Percentiles rank a stretch among this genome's conserved stretches.
Conservation (phyloP, 2,329 filamentous ascomycete species). For the Colletotrichum viniferum region DNA sequence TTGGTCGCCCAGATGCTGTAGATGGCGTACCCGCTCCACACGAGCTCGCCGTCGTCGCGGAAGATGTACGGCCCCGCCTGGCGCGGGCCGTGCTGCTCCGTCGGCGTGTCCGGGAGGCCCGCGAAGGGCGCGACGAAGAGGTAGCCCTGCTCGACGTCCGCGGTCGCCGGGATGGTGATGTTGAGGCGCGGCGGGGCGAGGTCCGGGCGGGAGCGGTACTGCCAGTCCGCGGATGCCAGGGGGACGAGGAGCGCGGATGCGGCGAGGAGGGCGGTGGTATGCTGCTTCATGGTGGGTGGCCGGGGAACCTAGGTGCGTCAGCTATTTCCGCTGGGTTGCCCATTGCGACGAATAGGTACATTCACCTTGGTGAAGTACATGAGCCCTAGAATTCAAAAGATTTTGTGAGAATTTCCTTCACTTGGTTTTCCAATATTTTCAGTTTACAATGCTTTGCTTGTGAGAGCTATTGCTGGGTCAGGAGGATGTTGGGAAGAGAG, state of each 20-base stretch:
- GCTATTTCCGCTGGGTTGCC: not conserved
- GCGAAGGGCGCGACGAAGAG: slow-evolving; percentile 47
- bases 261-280: not conserved
- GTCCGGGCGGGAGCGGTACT: slow-evolving; percentile 27
- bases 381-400: not conserved
- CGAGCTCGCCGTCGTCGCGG: slow-evolving; percentile 55
- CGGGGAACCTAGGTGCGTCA: not conserved
- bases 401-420: not conserved
- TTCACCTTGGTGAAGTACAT: slow-evolving; percentile 21
- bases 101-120: slow-evolving; percentile 32
- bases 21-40: slow-evolving; percentile 61
- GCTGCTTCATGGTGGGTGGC: not conserved
- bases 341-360: slow-evolving; percentile 15
- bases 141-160: slow-evolving; percentile 44
- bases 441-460: not conserved
- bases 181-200: slow-evolving; percentile 37
- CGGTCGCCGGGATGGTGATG: slow-evolving; percentile 46
- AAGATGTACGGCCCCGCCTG: slow-evolving; percentile 62
- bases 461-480: not conserved
- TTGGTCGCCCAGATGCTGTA: slow-evolving; percentile 58
- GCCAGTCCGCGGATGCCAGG: slow-evolving; percentile 17
- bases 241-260: not conserved
- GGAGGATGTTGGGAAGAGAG: no score
- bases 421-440: not conserved
- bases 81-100: slow-evolving; percentile 47